Conservation (phyloP, 495 filamentous ascomycete species). For the Coniosporium apollinis region DNA sequence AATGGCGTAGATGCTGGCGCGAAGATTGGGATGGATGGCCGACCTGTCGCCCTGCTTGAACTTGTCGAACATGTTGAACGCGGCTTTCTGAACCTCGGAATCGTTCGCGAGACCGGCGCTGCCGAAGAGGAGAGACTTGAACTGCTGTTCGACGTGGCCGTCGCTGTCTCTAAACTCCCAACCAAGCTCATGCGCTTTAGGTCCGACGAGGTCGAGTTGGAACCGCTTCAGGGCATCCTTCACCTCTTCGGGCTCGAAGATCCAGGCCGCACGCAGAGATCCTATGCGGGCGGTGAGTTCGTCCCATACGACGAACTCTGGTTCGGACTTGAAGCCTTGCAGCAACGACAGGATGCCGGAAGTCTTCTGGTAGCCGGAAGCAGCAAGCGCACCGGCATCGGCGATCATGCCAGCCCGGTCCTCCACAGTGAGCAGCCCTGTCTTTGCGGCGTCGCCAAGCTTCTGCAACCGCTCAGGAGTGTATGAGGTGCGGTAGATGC, state of each 20-base stretch:
- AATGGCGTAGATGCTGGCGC: constrained; percentile 53
- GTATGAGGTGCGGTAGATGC: constrained; percentile 59
- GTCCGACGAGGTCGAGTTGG: constrained; percentile 54
- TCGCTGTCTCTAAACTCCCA: constrained; percentile 77
- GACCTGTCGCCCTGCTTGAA: constrained; percentile 48
- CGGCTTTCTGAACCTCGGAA: constrained; percentile 38
- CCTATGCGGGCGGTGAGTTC: constrained; percentile 67
- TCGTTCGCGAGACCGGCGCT: constrained; percentile 50
- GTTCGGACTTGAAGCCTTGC: constrained; percentile 66
- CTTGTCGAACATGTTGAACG: constrained; percentile 58
- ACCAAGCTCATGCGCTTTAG: constrained; percentile 68
- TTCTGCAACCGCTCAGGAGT: constrained; percentile 48
- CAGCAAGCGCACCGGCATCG: constrained; percentile 78
- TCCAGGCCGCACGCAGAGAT: constrained; percentile 63
- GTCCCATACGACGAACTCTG: constrained; percentile 87
- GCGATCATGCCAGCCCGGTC: constrained; percentile 93
- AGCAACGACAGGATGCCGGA: constrained; percentile 76
- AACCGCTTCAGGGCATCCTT: constrained; percentile 65
- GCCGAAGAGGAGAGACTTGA: constrained; percentile 54
- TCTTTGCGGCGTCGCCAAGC: constrained; percentile 67
- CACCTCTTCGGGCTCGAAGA: constrained; percentile 64
- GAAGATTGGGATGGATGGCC: constrained; percentile 58
- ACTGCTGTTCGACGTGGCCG: constrained; percentile 78
- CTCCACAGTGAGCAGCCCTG: constrained; percentile 75
- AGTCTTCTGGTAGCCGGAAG: constrained; percentile 83